A percentile compares a stretch with the other conserved stretches of the same genome.
phyloP scores from a whole-genome alignment of 495 filamentous ascomycete genomes.

The Penicillium waksmanii region DNA sequence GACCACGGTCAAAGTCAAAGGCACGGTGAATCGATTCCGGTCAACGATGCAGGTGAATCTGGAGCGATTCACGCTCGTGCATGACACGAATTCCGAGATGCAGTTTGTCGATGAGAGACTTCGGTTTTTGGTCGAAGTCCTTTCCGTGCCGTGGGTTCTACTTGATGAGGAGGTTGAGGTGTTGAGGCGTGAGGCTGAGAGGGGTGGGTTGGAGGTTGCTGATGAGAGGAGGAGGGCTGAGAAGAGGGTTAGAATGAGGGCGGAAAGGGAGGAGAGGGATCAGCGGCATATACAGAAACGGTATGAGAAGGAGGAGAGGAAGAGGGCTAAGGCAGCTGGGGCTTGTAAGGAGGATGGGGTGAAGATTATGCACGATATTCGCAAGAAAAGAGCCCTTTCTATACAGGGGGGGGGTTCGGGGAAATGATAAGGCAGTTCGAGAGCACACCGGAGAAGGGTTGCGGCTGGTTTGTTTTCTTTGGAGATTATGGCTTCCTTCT shows the following conservation, averaged over 20 bases:
- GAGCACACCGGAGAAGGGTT: too few relatives aligned
- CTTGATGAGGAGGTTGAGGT: slow-evolving; percentile 53
- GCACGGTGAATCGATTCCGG: slow-evolving; percentile 67
- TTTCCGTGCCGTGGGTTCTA: slow-evolving; percentile 71
- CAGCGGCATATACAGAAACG: slow-evolving; percentile 34
- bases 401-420: background rate
- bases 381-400: slow-evolving; percentile 11
- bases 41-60: slow-evolving; percentile 66
- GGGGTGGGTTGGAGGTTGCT: slow-evolving; percentile 41
- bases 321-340: slow-evolving; percentile 39
- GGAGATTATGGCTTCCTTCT: too few relatives aligned
- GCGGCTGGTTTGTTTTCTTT: too few relatives aligned
- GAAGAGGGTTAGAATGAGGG: slow-evolving; percentile 39
- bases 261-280: slow-evolving; percentile 43
- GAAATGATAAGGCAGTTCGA: background rate
- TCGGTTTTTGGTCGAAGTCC: slow-evolving; percentile 63
- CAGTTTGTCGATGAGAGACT: slow-evolving; percentile 71
- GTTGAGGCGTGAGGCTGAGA: slow-evolving; percentile 55
- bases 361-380: slow-evolving; percentile 37
- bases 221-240: slow-evolving; percentile 44
- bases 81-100: slow-evolving; percentile 75
- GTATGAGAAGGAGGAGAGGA: slow-evolving; percentile 47
- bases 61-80: slow-evolving; percentile 63
- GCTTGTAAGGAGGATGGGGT: slow-evolving; percentile 38
- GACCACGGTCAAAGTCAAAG: slow-evolving; percentile 75